These are phyloP conservation scores for Nakazawaea ernobii DNA, from an alignment of 805 yeast genomes.

Conservation along the genomic window DNA sequence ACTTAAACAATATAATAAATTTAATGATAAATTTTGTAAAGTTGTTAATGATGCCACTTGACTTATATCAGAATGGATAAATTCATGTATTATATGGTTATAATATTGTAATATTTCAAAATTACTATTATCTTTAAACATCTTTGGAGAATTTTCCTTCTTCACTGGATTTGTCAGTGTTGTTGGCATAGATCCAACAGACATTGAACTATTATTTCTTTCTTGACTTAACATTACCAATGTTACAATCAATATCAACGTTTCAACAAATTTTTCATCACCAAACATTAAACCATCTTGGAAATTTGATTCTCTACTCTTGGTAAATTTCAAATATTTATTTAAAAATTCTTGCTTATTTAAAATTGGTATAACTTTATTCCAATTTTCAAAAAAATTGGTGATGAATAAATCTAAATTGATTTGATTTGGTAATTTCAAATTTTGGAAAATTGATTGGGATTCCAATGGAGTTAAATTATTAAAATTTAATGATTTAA, in stretches of 20 bases:
- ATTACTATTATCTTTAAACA: constrained; percentile 15
- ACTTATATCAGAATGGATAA: constrained; percentile 56
- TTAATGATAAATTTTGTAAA: constrained; percentile 61
- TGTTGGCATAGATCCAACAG: background rate
- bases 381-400: constrained; percentile 75
- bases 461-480: constrained; percentile 36
- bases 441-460: constrained; percentile 34
- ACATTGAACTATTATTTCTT: constrained; percentile 16
- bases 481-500: constrained; percentile 32
- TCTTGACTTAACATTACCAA: constrained; percentile 41
- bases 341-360: constrained; percentile 64
- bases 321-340: constrained; percentile 45
- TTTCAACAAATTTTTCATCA: constrained; percentile 52
- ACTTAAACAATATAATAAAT: constrained; percentile 64
- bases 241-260: constrained; percentile 42
- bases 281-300: constrained; percentile 34
- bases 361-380: constrained; percentile 59
- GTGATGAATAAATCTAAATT: constrained; percentile 65
- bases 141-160: constrained; percentile 11
- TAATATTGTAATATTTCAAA: constrained; percentile 40
- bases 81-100: constrained; percentile 56
- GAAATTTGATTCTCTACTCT: constrained; percentile 38
- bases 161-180: background rate
- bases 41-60: constrained; percentile 60
- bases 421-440: constrained; percentile 44